Conservation (phyloP, 345 rosid species). For the Ceriops zippeliana region DNA sequence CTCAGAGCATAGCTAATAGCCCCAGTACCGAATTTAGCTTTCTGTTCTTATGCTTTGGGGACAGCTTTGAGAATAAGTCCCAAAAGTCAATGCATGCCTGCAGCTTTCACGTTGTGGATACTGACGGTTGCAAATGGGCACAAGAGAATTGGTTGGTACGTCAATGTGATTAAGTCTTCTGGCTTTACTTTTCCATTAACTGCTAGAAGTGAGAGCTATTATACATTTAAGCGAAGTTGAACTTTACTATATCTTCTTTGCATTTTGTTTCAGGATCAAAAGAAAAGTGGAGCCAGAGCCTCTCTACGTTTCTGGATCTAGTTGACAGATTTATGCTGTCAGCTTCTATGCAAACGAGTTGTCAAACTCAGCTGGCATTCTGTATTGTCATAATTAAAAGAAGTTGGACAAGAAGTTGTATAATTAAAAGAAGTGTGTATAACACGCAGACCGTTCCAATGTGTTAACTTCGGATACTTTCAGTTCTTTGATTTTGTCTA, state of each 20-base stretch:
- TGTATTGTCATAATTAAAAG: too few relatives aligned
- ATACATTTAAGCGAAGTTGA: background rate
- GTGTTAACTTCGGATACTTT: too few relatives aligned
- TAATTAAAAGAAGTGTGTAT: too few relatives aligned
- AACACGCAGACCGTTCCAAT: too few relatives aligned
- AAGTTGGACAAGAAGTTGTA: too few relatives aligned
- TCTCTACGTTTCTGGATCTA: conserved; percentile 48
- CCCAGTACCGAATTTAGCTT: background rate
- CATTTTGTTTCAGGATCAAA: conserved; percentile 57
- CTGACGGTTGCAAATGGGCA: conserved; percentile 90
- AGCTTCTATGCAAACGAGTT: too few relatives aligned
- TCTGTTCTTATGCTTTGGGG: conserved; percentile 4
- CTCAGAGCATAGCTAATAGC: too few relatives aligned
- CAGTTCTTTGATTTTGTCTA: too few relatives aligned
- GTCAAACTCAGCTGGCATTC: too few relatives aligned
- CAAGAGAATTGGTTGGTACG: conserved; percentile 69
- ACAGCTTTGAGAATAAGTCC: conserved; percentile 80
- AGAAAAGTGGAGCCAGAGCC: conserved; percentile 74
- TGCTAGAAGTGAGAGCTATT: too few relatives aligned
- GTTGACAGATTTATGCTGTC: too few relatives aligned
- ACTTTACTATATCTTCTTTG: background rate
- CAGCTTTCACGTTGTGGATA: conserved; percentile 87
- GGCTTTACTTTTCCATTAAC: background rate
- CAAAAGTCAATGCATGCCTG: conserved; percentile 83
- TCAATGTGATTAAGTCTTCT: background rate